These are phyloP conservation scores for Hymenoscyphus fructigenus DNA, from an alignment of 2,329 filamentous ascomycete genomes.

Conservation along the genomic window DNA sequence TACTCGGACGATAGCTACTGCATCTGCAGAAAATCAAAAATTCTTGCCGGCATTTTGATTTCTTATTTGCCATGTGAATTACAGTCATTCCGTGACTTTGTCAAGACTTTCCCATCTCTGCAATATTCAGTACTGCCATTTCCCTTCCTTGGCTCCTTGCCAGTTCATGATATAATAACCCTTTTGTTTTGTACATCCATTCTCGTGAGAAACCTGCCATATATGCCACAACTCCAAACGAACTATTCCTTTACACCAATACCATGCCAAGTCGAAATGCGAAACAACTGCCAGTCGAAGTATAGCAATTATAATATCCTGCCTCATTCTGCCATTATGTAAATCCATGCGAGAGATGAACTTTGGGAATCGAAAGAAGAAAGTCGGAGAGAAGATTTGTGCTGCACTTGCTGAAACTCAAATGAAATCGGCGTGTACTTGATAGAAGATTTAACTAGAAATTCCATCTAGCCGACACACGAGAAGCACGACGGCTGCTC, in stretches of 20 bases:
- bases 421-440: slow-evolving; percentile 6
- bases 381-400: not conserved
- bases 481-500: slow-evolving; percentile 18
- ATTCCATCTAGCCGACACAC: slow-evolving; percentile 20
- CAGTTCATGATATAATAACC: not conserved
- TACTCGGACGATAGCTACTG: slow-evolving; percentile 46
- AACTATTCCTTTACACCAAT: not conserved
- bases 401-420: slow-evolving; percentile 6
- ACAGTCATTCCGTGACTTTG: not conserved
- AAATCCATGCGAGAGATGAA: slow-evolving; percentile 17
- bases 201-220: no score
- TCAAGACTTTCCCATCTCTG: not conserved
- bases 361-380: slow-evolving; percentile 18
- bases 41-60: slow-evolving; percentile 10
- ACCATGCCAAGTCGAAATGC: not conserved
- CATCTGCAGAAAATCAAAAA: slow-evolving; percentile 34
- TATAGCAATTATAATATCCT: slow-evolving; percentile 13
- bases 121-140: not conserved
- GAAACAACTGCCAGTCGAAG: not conserved
- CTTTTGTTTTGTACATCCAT: not conserved
- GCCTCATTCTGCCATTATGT: slow-evolving; percentile 19
- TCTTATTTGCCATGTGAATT: not conserved
- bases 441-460: not conserved
- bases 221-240: not conserved
- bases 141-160: not conserved